Base-by-base conservation (phyloP, 1,139 yeast species). In the Geotrichum carabidarum region DNA sequence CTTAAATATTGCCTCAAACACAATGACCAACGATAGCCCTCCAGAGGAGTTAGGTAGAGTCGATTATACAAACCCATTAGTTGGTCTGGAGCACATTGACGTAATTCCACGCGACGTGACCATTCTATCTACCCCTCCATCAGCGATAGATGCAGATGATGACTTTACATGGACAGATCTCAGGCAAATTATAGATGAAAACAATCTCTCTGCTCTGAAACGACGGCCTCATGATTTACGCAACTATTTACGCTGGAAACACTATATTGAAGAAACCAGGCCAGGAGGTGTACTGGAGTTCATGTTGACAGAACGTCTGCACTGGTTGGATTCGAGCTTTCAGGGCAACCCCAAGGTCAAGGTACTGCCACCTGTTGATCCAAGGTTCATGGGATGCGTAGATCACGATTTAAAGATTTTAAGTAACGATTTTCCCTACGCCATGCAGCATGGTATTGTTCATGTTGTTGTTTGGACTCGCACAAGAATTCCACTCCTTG, bases 401-500 rank as follows among this genome's bases (percentile, higher is more conserved):
- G 18, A 31, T 2, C 32, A 56, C 1, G 77, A 74, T 55, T 58
- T 71, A 47, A 70, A 66, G 56, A 68, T 74, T 27, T 60, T 73
- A 18, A 57, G 51, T 41, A 74, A 74, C 56, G 76, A 73, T 55
- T 74, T 71, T 57, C 75, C 77, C 2, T 74, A 74, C 55, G 73
- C 71, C 15, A 63, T 74, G 35, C 74, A 68, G 42, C 58, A 61
- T 2, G 70, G 70, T 2, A 66, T 74, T 30, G 58, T 60, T 4
- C 78, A 74, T 58, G 59, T 74, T 7, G 75, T 74, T 6, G 75
- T 74, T 11, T 74, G 78, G 78, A 59, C 71, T 8, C 67, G 70
- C 51, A 63, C 69, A 1, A 59, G 62, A 12, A 65, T 73, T 12
- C 73, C 74, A 3, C 60, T 61, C 37, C 65, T 62, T 30, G 57